A percentile compares a stretch with the other conserved stretches of the same genome.
phyloP scores from a whole-genome alignment of 345 rosid genomes.

The Erucastrum elatum region DNA sequence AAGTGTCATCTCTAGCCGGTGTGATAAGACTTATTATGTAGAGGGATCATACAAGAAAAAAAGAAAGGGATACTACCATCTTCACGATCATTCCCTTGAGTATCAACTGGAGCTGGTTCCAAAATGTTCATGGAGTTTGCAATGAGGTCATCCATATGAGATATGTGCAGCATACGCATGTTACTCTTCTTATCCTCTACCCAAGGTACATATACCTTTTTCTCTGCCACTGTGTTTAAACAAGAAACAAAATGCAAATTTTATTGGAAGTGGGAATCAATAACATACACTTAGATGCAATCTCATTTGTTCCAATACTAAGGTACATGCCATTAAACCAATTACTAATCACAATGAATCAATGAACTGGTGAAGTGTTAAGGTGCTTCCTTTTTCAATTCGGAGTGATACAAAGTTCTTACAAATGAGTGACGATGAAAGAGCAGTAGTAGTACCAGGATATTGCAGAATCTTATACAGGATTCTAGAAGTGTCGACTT shows the following conservation, averaged over 20 bases:
- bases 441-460: conserved; percentile 41
- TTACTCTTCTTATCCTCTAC: conserved; percentile 92
- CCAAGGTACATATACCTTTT: conserved; percentile 84
- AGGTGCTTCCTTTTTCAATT: neutral
- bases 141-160: conserved; percentile 67
- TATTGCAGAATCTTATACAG: conserved; percentile 53
- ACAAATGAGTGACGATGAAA: neutral
- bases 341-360: neutral
- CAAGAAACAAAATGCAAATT: neutral
- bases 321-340: neutral
- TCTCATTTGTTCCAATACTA: neutral
- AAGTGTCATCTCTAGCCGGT: neutral
- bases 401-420: neutral
- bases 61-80: conserved; percentile 54
- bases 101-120: conserved; percentile 78
- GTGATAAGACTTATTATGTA: neutral
- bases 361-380: neutral
- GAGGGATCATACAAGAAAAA: neutral
- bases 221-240: conserved; percentile 34
- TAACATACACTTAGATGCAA: neutral
- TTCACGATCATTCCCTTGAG: conserved; percentile 72
- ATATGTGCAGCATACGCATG: conserved; percentile 84
- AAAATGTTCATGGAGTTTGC: conserved; percentile 92
- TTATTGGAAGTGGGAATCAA: neutral
- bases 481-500: conserved; percentile 76